Evolutionary conservation across 2,329 filamentous ascomycete species (phyloP).

Genomic region (Ophiostoma tasmaniense): DNA sequence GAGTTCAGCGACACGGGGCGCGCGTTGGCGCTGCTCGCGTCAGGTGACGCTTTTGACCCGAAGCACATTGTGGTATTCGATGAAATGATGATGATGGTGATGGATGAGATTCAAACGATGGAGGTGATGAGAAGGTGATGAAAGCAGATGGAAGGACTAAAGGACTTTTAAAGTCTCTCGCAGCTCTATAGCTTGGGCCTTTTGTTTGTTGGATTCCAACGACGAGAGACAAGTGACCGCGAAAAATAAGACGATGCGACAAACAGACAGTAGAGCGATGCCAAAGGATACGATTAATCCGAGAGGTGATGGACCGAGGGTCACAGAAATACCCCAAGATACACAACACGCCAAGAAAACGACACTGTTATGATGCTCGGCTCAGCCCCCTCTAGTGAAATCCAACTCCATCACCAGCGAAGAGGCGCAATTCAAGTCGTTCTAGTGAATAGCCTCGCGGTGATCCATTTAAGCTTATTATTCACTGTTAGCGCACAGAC

Average conservation of each 20-base stretch:
- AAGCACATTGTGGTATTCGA: conserved; percentile 20
- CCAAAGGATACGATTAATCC: not conserved
- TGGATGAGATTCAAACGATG: not conserved
- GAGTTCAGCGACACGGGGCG: conserved; percentile 5
- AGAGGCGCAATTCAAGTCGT: not conserved
- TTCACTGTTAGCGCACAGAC: not conserved
- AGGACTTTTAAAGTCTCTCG: not conserved
- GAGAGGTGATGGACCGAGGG: not conserved
- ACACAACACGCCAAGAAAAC: not conserved
- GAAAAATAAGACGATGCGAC: not conserved
- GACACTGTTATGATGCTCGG: not conserved
- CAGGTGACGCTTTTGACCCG: conserved; percentile 16
- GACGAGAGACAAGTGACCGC: not conserved
- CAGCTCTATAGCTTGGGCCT: not conserved
- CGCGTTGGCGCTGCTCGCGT: not conserved
- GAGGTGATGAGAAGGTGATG: not conserved
- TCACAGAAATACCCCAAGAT: not conserved
- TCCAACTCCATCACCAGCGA: not conserved
- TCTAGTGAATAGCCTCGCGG: not conserved
- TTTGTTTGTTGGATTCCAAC: not conserved
- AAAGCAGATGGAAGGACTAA: not conserved
- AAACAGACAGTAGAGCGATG: not conserved
- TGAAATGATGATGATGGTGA: not conserved
- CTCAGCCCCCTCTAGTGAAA: not conserved
- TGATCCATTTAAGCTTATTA: not conserved